Conservation (phyloP, 73 alveolate genomes). For the Paramecium biaurelia region DNA sequence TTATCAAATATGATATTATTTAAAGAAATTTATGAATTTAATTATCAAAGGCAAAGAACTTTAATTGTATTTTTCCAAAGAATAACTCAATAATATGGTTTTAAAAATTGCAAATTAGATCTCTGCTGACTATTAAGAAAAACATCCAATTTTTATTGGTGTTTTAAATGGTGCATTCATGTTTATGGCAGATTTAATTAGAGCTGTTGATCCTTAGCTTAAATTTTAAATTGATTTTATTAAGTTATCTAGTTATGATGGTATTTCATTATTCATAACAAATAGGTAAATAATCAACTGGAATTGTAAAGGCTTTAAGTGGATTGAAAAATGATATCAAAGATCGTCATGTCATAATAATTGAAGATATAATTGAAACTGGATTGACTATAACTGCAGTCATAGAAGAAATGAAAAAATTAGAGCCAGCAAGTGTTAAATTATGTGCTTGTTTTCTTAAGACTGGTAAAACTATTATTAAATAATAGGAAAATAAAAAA, state of each 20-base stretch:
- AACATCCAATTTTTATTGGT: conserved; percentile 62
- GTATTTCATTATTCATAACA: not conserved
- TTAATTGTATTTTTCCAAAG: not conserved
- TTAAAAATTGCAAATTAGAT: conserved; percentile 42
- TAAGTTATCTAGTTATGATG: conserved; percentile 62
- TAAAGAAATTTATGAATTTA: not conserved
- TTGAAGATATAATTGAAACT: conserved; percentile 64
- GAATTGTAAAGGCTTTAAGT: conserved; percentile 42
- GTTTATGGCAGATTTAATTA: conserved; percentile 56
- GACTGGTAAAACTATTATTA: not conserved
- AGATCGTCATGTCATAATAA: conserved; percentile 31
- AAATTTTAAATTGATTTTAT: conserved; percentile 52
- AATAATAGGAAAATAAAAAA: conserved; percentile 45
- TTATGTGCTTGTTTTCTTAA: conserved; percentile 49
- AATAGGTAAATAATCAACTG: conserved; percentile 44
- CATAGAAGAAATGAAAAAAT: conserved; percentile 38
- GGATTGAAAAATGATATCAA: conserved; percentile 57
- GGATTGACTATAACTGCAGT: conserved; percentile 56
- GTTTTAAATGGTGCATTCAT: conserved; percentile 63
- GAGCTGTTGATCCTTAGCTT: conserved; percentile 33
- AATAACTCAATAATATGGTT: not conserved
- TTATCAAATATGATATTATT: not conserved
- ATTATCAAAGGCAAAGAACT: not conserved
- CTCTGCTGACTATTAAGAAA: conserved; percentile 40
- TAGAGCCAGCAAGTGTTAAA: conserved; percentile 44